Base-by-base conservation (phyloP, 2,329 filamentous ascomycete genomes). In the Talaromyces marneffei region DNA sequence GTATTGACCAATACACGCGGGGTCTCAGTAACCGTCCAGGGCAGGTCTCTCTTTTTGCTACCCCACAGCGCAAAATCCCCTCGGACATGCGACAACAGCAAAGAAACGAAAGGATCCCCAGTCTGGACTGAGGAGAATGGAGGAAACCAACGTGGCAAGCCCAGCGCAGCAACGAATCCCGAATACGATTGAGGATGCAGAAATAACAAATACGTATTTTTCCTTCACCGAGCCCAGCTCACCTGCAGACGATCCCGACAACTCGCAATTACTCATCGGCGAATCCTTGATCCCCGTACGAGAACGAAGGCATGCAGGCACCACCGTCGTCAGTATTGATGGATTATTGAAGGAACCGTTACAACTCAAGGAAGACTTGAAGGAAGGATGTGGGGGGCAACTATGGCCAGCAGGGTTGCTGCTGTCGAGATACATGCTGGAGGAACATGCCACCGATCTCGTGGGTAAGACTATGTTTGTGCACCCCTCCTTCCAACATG, bases 391-490 rank as follows among this genome's bases (percentile, higher is more conserved):
- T 74, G 94, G 94, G 54, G 94, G 94, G 2, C 90, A 95, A 76
- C 83, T 95, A 10, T 97, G 94, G 94, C 93, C 92, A 2, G 93
- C 93, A 0, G 94, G 94, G 10, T 89, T 96, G 86, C 85, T 94
- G 16, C 80, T 99, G 58, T 85, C 89, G 20, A 91, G 88, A 75
- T 95, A 97, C 72, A 84, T 97, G 82, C 81, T 97, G 62, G 84
- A 87, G 57, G 87, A 87, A 70, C 89, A 90, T 68, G 79, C 79
- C 64, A 77, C 83, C n/a, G 78, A 84, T 66, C 74, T 96, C 65
- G 76, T 75, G 61, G 79, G 83, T 62, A 87, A 89, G 65, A 84
- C 85, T 75, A 91, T 96, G 90, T 95, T 74, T 74, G 87, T 83
- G 69, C 62, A 65, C 64, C 61, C 54, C 31, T 55, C 20, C 14